Evolutionary conservation across 768 basidiomycete genomes (phyloP).

Genomic region (Leccinum truebloodii): DNA sequence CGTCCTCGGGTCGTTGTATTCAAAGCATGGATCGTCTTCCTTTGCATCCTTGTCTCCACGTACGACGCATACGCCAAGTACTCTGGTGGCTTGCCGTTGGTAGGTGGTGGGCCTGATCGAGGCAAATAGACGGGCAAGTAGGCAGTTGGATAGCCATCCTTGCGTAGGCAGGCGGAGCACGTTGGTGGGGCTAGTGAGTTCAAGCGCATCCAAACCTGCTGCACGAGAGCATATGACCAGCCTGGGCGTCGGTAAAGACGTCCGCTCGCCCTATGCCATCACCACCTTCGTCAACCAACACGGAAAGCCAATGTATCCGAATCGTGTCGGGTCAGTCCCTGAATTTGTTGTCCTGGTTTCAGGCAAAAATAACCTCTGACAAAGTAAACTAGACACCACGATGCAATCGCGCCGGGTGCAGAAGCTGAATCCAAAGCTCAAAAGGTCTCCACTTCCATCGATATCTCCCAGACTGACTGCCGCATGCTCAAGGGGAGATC

Average conservation of each 20-base stretch:
- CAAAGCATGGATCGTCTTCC: too few relatives aligned
- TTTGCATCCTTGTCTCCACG: too few relatives aligned
- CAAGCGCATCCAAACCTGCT: too few relatives aligned
- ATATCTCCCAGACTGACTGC: slow-evolving; percentile 38
- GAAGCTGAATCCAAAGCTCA: slow-evolving; percentile 47
- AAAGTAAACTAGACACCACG: slow-evolving; percentile 48
- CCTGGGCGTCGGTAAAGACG: slow-evolving; percentile 62
- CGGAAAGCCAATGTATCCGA: slow-evolving; percentile 60
- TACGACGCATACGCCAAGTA: too few relatives aligned
- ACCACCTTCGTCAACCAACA: slow-evolving; percentile 81
- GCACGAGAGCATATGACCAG: slow-evolving; percentile 74
- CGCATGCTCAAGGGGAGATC: slow-evolving; percentile 48
- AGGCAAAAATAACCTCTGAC: slow-evolving; percentile 5
- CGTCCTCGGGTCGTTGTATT: too few relatives aligned
- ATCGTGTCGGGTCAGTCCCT: slow-evolving; percentile 62
- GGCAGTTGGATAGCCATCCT: too few relatives aligned
- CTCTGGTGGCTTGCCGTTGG: too few relatives aligned
- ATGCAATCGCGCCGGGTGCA: slow-evolving; percentile 59
- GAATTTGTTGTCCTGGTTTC: background rate
- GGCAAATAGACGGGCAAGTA: too few relatives aligned
- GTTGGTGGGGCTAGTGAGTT: too few relatives aligned
- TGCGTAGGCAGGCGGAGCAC: too few relatives aligned
- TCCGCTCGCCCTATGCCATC: slow-evolving; percentile 78
- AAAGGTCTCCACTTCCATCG: slow-evolving; percentile 33
- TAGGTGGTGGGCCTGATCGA: too few relatives aligned